Evolutionary conservation across 768 basidiomycete genomes (phyloP), one percentile per base, ranked within the genome.

Genomic region (Amanita muscaria): DNA sequence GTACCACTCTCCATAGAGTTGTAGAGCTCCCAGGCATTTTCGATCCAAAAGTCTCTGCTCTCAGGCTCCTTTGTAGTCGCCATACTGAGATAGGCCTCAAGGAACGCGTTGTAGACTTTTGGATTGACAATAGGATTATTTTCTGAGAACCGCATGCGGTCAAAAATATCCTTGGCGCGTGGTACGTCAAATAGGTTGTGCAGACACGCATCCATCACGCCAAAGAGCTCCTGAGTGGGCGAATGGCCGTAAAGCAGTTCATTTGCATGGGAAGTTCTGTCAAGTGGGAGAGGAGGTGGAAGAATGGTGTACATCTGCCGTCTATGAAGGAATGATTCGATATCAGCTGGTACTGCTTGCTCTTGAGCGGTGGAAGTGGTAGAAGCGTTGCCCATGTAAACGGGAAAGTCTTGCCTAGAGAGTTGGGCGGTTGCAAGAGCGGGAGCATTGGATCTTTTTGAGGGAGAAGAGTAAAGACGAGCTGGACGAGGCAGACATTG

Each of bases 131-230:
- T 46, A 0, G 60, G 51, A 50, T 63, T 60, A 25, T 56, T 51
- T 22, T 49, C 51, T 7, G 60, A 54, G 16, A 51, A 50, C 5
- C 82, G 74, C 29, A 92, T 60, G 7, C 72, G 68, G 37, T 78
- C 74, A 50, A 92, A 90, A 18, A 93, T 74, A 29, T 68, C 65
- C 50, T 77, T 77, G 5, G 90, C 90, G 4, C 91, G 83, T 0
- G 73, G 68, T 0, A 91, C 78, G 57, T 91, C 87, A 59, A 83
- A 79, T 2, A 77, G 56, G 50, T 83, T 76, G 58, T 83, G 73
- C 10, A 93, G 63, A 57, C 91, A 93, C 3, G 88, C 87, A 53
- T 86, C 80, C 63, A 93, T 85, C 50, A 93, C 74, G 0, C 85
- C 79, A 9, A 88, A 58, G 44, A 76, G 68, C 59, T 90, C 86